Evolutionary conservation across 257 asterid species (phyloP).

Genomic region (Solanum sitiens): DNA sequence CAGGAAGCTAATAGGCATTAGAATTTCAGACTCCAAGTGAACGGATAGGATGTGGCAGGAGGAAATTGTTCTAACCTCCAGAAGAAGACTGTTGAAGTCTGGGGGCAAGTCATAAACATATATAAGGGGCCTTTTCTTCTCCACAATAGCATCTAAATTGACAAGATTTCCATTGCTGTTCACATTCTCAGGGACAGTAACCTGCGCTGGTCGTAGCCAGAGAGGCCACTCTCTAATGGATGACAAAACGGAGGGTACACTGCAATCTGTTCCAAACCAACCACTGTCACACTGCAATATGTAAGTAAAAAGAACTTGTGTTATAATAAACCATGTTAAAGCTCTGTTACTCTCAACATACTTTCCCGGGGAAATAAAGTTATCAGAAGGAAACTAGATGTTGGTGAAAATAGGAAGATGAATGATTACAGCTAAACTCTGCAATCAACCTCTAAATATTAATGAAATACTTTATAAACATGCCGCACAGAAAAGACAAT

Average conservation of each 20-base stretch:
- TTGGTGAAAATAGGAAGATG: neutral
- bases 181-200: slow-evolving; percentile 42
- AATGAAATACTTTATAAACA: neutral
- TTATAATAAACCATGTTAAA: neutral
- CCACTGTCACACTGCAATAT: slow-evolving; percentile 67
- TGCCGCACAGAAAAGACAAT: neutral
- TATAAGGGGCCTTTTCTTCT: slow-evolving; percentile 77
- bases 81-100: slow-evolving; percentile 77
- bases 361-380: neutral
- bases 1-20: neutral
- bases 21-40: neutral
- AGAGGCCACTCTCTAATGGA: slow-evolving; percentile 71
- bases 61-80: slow-evolving; percentile 46
- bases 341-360: neutral
- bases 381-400: neutral
- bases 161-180: slow-evolving; percentile 18
- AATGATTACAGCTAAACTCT: neutral
- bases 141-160: slow-evolving; percentile 50
- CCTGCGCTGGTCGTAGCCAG: slow-evolving; percentile 83
- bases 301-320: neutral
- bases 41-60: neutral
- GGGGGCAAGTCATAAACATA: slow-evolving; percentile 90
- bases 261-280: slow-evolving; percentile 94
- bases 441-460: neutral
- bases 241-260: slow-evolving; percentile 70